Evolutionary conservation across 2,329 filamentous ascomycete species (phyloP), one percentile per base, ranked within the genome.

Genomic region (Aspergillus sp.): DNA sequence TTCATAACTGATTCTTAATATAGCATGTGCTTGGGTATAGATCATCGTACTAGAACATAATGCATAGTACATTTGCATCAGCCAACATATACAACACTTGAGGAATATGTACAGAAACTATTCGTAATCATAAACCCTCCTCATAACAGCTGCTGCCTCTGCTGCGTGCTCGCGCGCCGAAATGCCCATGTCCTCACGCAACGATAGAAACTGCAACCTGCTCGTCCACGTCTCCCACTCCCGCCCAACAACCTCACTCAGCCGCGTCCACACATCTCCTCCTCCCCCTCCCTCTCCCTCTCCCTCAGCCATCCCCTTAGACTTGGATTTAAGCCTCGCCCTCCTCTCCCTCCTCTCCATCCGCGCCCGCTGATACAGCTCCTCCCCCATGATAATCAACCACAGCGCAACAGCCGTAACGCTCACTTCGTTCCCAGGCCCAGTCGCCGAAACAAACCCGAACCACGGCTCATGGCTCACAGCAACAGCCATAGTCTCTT

Each of bases 1-100:
- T 73, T 74, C 73, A 23, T 76, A 62, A 62, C 40, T 31, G 8
- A 31, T 11, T 11, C 9, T 11, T 31, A 31, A 11, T 31, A 31
- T 31, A 31, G 9, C 9, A 31, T 31, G 9, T 9, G 8, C 27
- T 31, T 31, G 9, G 27, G 9, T 31, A 31, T 31, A 31, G 27
- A 31, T 11, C 27, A 4, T 31, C 27, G 27, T 31, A 31, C 27
- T 11, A 31, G 27, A 31, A 9, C 27, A 31, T 31, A 31, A 31
- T 31, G 9, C 27, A 31, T 31, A 24, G 23, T 24, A 31, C 27
- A 31, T 8, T 31, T 8, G 27, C 27, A 11, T 31, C 27, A 11
- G 9, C 14, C 14, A n/a, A 37, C n/a, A 37, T 6, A 35, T 14
- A n/a, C 27, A 11, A 31, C 27, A 31, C 0, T 31, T 11, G 27